Evolutionary conservation across 495 filamentous ascomycete species (phyloP), one percentile per base, ranked within the genome.

Genomic region (Penicillium bovifimosum): DNA sequence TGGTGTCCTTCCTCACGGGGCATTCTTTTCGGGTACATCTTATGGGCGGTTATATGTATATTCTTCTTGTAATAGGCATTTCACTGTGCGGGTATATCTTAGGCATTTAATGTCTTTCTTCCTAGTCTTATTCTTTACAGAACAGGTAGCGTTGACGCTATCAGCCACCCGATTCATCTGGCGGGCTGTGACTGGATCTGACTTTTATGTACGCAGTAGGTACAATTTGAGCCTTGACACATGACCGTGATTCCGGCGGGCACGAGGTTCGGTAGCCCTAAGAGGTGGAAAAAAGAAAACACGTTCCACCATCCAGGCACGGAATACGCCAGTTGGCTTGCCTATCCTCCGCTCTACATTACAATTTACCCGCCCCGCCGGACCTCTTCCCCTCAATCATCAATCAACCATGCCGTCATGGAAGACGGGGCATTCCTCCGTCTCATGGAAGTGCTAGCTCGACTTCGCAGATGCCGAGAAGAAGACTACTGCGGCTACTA

Each of bases 11-110:
- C 39, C 32, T 36, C 44, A 11, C 27, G 14, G 41, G 20, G 9
- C 10, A 4, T 44, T 51, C 24, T 50, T 56, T 48, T 39, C 13
- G 33, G 41, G 27, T 28, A 36, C 7, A 13, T 49, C 39, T 20
- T 48, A 41, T 34, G 5, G 49, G n/a, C 34, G 44, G 36, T 24
- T 24, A 24, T 24, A 24, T 24, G 20, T 49, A 52, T 44, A 55
- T 59, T 56, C 34, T 54, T 51, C 34, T 61, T 61, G 47, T 65
- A 59, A 65, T 63, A 41, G 50, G 47, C 52, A 61, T 60, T 61
- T 55, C 57, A 63, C 63, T 55, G 33, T 56, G 54, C 57, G 43
- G 55, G 54, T 56, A 52, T 27, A 56, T 49, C 2, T 56, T 54
- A 53, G 33, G 50, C 49, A 53, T 58, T 46, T 52, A 47, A 55